phyloP scores from a whole-genome alignment of 306 rosid genomes.

The Luffa acutangula region DNA sequence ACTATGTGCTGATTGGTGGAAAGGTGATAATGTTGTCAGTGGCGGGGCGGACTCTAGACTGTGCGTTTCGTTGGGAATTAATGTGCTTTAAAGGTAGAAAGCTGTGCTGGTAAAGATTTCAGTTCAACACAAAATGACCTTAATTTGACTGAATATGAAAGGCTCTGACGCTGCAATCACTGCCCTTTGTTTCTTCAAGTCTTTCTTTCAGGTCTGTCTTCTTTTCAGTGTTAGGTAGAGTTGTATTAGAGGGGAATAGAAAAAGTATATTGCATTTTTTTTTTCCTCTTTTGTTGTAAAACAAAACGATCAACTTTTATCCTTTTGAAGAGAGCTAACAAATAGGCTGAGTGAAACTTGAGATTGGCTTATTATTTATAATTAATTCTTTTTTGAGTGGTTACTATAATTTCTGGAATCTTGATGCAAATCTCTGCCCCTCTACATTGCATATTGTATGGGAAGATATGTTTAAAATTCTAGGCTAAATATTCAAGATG shows the following conservation, averaged over 20 bases:
- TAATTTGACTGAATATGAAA: background rate
- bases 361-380: background rate
- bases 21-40: constrained; percentile 53
- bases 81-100: constrained; percentile 33
- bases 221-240: background rate
- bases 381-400: background rate
- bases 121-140: background rate
- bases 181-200: background rate
- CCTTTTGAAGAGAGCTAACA: background rate
- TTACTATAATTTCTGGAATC: background rate
- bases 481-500: too few relatives aligned
- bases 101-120: background rate
- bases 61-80: constrained; percentile 59
- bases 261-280: background rate
- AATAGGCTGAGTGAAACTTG: background rate
- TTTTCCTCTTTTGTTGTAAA: background rate
- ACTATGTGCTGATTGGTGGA: constrained; percentile 93
- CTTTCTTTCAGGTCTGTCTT: background rate
- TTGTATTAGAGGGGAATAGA: background rate
- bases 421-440: background rate
- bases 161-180: background rate
- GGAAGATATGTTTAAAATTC: too few relatives aligned
- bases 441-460: background rate
- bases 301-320: background rate
- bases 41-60: constrained; percentile 90